phyloP scores from a whole-genome alignment of 2,329 filamentous ascomycete species.

The Amylocarpus encephaloides region DNA sequence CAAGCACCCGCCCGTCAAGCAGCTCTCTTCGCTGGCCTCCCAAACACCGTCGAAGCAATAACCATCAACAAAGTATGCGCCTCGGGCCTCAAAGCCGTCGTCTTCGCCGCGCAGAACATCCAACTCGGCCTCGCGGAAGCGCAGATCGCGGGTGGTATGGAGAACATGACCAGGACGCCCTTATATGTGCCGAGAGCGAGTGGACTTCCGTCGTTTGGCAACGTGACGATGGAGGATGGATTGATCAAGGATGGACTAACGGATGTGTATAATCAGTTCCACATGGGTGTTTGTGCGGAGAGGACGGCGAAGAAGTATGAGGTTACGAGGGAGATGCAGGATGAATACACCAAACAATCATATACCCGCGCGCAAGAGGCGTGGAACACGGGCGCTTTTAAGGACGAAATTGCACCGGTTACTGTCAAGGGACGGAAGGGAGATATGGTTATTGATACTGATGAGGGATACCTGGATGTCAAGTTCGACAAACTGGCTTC shows the following conservation, averaged over 20 bases:
- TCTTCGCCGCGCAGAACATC: conserved; percentile 87
- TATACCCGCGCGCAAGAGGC: conserved; percentile 87
- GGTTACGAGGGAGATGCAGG: conserved; percentile 79
- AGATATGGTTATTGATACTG: conserved; percentile 68
- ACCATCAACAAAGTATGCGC: conserved; percentile 99
- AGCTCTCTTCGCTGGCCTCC: conserved; percentile 77
- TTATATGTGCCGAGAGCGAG: conserved; percentile 84
- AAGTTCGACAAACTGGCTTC: conserved; percentile 80
- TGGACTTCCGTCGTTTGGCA: conserved; percentile 76
- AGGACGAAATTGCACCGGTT: conserved; percentile 84
- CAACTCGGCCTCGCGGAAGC: conserved; percentile 84
- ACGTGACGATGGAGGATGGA: conserved; percentile 83
- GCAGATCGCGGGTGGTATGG: conserved; percentile 92
- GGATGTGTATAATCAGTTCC: conserved; percentile 93
- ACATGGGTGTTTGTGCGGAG: conserved; percentile 98
- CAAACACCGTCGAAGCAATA: conserved; percentile 73
- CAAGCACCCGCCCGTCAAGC: conserved; percentile 93
- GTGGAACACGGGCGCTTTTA: conserved; percentile 76
- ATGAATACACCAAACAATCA: conserved; percentile 81
- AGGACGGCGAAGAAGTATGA: conserved; percentile 83
- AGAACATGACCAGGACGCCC: conserved; percentile 93
- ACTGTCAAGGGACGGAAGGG: conserved; percentile 81
- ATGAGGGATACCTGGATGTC: conserved; percentile 84
- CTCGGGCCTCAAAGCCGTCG: conserved; percentile 88
- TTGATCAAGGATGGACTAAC: conserved; percentile 91